phyloP scores from a whole-genome alignment of 192 early-diverging fungal genomes.

The Coemansia sp. region DNA sequence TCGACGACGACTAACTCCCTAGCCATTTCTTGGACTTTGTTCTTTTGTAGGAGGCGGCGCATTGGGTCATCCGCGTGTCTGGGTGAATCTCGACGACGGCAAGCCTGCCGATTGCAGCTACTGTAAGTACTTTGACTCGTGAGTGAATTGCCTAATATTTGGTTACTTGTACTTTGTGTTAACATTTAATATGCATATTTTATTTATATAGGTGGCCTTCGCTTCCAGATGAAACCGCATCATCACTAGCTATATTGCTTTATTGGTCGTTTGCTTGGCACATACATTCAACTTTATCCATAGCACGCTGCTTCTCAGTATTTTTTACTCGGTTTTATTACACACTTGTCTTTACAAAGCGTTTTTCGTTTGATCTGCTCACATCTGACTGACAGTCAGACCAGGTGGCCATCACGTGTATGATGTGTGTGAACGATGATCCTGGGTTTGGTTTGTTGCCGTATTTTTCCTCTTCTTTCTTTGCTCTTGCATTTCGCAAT shows the following conservation, averaged over 20 bases:
- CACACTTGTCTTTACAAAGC: neutral
- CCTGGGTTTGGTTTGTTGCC: neutral
- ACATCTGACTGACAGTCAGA: neutral
- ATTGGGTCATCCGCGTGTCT: constrained; percentile 92
- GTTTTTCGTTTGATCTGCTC: neutral
- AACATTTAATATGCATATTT: constrained; percentile 1
- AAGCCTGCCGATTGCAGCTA: constrained; percentile 73
- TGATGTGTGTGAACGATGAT: neutral
- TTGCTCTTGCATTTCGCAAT: constrained; percentile 6
- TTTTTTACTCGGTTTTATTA: neutral
- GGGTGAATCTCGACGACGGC: constrained; percentile 77
- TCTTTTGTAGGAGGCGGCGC: constrained; percentile 68
- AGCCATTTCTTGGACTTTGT: neutral
- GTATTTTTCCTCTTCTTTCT: neutral
- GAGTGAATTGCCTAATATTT: constrained; percentile 23
- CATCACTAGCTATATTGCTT: constrained; percentile 54
- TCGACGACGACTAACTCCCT: too few species aligned
- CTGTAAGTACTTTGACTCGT: constrained; percentile 64
- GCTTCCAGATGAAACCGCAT: constrained; percentile 72
- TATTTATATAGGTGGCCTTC: constrained; percentile 65
- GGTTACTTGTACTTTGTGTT: neutral
- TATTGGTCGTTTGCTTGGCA: neutral
- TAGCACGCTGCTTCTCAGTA: neutral
- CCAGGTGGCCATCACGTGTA: constrained; percentile 21
- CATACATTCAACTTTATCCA: neutral